Evolutionary conservation across 306 rosid genomes (phyloP).

Genomic region (Malus fusca): DNA sequence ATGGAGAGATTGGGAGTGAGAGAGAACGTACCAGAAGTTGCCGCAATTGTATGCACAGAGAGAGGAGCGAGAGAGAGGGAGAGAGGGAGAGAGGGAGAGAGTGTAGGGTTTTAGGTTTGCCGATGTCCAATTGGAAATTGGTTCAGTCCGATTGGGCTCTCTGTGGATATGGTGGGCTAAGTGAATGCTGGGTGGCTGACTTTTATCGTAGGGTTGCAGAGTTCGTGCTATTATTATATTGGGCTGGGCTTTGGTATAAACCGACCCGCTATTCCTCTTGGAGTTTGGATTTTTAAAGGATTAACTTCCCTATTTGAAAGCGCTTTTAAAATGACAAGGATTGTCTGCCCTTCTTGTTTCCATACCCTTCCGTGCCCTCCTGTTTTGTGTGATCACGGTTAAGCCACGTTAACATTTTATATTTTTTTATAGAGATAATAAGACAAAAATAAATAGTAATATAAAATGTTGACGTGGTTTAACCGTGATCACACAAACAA

Average conservation of each 20-base stretch:
- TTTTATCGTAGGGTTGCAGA: not conserved
- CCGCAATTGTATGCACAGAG: conserved; percentile 4
- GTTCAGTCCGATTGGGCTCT: not conserved
- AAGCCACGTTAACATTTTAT: too few relatives aligned
- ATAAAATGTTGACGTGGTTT: too few relatives aligned
- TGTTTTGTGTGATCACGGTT: too few relatives aligned
- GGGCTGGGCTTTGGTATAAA: not conserved
- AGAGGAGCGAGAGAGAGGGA: not conserved
- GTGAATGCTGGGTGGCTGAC: not conserved
- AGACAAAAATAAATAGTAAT: too few relatives aligned
- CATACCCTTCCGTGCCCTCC: rapidly evolving
- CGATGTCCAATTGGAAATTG: not conserved
- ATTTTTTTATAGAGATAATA: too few relatives aligned
- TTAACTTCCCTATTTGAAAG: too few relatives aligned
- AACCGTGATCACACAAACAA: too few relatives aligned
- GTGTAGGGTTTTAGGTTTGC: conserved; percentile 5
- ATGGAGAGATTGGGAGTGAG: not conserved
- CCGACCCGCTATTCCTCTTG: too few relatives aligned
- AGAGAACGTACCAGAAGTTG: conserved; percentile 4
- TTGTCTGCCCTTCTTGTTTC: too few relatives aligned
- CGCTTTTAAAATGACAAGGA: too few relatives aligned
- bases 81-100: not conserved
- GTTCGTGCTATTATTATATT: not conserved
- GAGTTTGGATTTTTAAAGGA: too few relatives aligned
- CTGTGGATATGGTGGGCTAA: not conserved